Conservation (phyloP, 768 basidiomycete genomes). For the Rubroboletus pulcherrimus region DNA sequence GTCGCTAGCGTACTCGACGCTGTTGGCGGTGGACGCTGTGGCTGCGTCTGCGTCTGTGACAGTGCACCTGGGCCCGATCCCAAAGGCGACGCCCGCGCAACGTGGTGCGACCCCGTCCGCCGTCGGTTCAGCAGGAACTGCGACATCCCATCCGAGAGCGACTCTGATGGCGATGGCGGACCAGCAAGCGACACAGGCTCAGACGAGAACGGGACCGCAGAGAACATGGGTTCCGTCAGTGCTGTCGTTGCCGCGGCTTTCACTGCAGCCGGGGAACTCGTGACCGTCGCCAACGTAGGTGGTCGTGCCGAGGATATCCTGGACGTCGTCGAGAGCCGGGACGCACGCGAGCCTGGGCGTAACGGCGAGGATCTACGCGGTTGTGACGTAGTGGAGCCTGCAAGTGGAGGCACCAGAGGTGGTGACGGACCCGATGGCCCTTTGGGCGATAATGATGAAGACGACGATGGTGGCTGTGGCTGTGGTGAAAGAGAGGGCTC, state of each 20-base stretch:
- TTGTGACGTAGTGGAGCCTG: conserved; percentile 34
- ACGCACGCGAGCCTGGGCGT: conserved; percentile 70
- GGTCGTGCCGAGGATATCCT: conserved; percentile 62
- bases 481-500: conserved; percentile 26
- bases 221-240: conserved; percentile 51
- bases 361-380: conserved; percentile 49
- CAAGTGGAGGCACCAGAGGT: conserved; percentile 18
- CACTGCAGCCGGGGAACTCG: conserved; percentile 37
- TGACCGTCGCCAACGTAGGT: conserved; percentile 51
- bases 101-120: conserved; percentile 59
- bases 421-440: conserved; percentile 1
- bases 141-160: conserved; percentile 58
- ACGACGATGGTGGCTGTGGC: conserved; percentile 34
- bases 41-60: not conserved
- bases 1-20: conserved; percentile 53
- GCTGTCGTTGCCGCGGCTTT: conserved; percentile 72
- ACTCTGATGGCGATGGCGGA: conserved; percentile 60
- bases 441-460: conserved; percentile 1
- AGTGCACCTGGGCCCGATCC: conserved; percentile 20
- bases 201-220: conserved; percentile 40
- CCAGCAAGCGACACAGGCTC: conserved; percentile 29
- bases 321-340: conserved; percentile 65
- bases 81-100: conserved; percentile 49
- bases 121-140: conserved; percentile 43
- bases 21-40: conserved; percentile 31